phyloP scores from a whole-genome alignment of 495 filamentous ascomycete genomes.

The Aspergillus steynii region DNA sequence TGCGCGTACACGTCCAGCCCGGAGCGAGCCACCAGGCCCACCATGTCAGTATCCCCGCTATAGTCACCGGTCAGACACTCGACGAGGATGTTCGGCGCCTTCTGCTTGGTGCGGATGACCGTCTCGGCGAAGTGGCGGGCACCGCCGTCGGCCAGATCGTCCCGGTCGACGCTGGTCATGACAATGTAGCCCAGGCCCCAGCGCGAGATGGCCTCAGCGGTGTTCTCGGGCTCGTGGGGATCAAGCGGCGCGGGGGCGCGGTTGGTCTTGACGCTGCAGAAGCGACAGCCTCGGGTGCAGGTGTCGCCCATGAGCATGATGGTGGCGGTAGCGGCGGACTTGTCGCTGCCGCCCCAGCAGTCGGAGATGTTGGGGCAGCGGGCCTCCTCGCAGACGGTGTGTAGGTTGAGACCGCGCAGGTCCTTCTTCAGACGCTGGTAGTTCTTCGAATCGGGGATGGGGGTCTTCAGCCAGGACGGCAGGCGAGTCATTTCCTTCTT shows the following conservation, averaged over 20 bases:
- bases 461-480: conserved; percentile 94
- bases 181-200: conserved; percentile 98
- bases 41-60: conserved; percentile 78
- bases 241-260: conserved; percentile 80
- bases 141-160: conserved; percentile 87
- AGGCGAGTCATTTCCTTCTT: conserved; percentile 89
- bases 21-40: conserved; percentile 74
- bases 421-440: conserved; percentile 94
- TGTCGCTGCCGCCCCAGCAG: conserved; percentile 92
- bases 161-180: conserved; percentile 87
- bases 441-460: conserved; percentile 80
- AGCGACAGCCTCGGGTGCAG: conserved; percentile 93
- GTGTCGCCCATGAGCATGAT: conserved; percentile 99
- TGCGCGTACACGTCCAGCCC: conserved; percentile 96
- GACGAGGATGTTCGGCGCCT: conserved; percentile 82
- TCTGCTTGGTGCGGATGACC: conserved; percentile 89
- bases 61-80: conserved; percentile 95
- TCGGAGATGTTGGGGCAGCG: conserved; percentile 96
- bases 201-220: conserved; percentile 84
- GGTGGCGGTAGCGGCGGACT: conserved; percentile 89
- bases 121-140: conserved; percentile 93
- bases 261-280: conserved; percentile 93
- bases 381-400: conserved; percentile 97
- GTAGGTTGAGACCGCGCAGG: conserved; percentile 81
- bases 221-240: conserved; percentile 95